Evolutionary conservation across 495 filamentous ascomycete genomes (phyloP).

Genomic region (Margaritispora aquatica): DNA sequence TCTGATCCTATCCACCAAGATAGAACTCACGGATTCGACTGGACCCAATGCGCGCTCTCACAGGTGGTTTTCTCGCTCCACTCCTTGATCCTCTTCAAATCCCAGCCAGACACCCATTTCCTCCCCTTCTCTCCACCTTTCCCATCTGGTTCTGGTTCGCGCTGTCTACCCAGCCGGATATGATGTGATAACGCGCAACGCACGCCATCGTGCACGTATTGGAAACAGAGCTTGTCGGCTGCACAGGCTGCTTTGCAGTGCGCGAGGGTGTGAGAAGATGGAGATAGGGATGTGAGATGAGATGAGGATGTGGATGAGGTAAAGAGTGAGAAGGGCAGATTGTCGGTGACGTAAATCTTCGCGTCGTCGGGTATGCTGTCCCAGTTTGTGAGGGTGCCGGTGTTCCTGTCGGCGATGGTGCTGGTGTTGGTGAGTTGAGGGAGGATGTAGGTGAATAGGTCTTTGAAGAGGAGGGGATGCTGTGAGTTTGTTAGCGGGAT

Average conservation of each 20-base stretch:
- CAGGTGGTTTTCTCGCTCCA: too few relatives aligned
- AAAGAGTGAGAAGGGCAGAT: too few relatives aligned
- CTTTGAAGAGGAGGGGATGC: constrained; percentile 7
- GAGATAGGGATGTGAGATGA: neutral
- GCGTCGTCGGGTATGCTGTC: neutral
- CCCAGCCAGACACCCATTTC: neutral
- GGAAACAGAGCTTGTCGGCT: constrained; percentile 8
- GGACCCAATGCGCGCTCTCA: neutral
- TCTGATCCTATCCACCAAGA: too few relatives aligned
- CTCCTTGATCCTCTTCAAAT: too few relatives aligned
- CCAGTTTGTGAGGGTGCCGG: constrained; percentile 1
- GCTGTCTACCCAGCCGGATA: constrained; percentile 6
- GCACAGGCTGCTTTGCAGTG: constrained; percentile 3
- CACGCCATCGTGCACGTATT: constrained; percentile 1
- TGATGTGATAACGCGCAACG: constrained; percentile 6
- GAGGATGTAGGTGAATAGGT: constrained; percentile 2
- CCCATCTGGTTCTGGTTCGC: neutral
- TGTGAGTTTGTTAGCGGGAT: constrained; percentile 1
- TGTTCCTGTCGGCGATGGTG: too few relatives aligned
- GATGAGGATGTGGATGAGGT: neutral
- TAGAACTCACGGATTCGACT: neutral
- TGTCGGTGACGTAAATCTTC: constrained; percentile 4
- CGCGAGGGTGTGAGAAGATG: neutral
- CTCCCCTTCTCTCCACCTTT: neutral
- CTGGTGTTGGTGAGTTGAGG: neutral